Conservation (phyloP, 2,329 filamentous ascomycete species). For the Colletotrichum sp. region DNA sequence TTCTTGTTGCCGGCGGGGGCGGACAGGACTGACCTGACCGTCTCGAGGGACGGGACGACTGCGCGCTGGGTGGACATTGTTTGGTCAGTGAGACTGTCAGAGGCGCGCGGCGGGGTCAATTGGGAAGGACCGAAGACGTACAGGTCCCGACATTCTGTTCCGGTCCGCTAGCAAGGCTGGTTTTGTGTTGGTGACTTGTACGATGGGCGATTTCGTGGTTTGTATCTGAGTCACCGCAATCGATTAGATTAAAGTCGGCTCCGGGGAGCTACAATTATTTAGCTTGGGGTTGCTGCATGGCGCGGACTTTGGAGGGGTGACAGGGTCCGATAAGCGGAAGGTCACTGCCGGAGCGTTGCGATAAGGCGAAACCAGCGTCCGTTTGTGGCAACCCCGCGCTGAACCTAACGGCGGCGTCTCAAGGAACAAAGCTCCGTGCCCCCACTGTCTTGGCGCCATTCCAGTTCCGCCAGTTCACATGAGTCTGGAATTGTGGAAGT, state of each 20-base stretch:
- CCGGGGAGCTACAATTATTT: conserved; percentile 3
- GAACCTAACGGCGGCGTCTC: neutral
- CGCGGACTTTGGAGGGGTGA: conserved; percentile 14
- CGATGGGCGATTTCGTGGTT: neutral
- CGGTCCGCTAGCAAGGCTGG: neutral
- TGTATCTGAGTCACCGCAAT: conserved; percentile 16
- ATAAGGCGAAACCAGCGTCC: conserved; percentile 14
- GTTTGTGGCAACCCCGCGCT: conserved; percentile 18
- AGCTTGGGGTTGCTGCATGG: neutral
- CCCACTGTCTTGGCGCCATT: neutral
- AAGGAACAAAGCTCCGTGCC: neutral
- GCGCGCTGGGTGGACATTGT: conserved; percentile 32
- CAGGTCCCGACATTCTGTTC: conserved; percentile 18
- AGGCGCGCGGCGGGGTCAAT: neutral
- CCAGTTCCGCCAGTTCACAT: neutral
- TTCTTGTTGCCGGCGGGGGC: conserved; percentile 30
- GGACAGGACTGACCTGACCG: conserved; percentile 45
- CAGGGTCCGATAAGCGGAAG: conserved; percentile 18
- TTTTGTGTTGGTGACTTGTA: neutral
- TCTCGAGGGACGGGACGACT: conserved; percentile 50
- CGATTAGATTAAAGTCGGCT: neutral
- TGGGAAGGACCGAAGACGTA: neutral
- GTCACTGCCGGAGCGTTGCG: conserved; percentile 10
- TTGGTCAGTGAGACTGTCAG: neutral
- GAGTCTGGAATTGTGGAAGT: neutral